Percentiles rank a stretch among this genome's conserved stretches.
phyloP scores from a whole-genome alignment of 1,284 basidiomycete species.

The Rhodotorula sp. region DNA sequence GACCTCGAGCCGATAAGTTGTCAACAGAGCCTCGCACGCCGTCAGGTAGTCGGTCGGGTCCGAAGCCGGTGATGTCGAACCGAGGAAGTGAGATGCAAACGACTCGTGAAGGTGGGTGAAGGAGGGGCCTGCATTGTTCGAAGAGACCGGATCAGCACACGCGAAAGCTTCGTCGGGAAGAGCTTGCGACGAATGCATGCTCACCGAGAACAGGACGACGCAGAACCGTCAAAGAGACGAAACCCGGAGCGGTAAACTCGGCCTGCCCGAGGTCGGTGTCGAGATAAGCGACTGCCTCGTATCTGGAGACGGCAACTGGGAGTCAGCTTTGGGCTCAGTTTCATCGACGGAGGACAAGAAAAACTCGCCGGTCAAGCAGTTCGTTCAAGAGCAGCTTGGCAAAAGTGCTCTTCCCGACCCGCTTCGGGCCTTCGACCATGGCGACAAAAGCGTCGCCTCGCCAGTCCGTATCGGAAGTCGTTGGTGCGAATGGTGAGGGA shows the following conservation, averaged over 20 bases:
- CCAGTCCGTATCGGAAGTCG: conserved; percentile 6
- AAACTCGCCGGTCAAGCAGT: conserved; percentile 56
- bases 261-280: conserved; percentile 93
- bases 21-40: conserved; percentile 65
- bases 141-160: conserved; percentile 7
- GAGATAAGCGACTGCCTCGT: conserved; percentile 75
- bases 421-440: conserved; percentile 79
- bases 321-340: neutral
- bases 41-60: conserved; percentile 76
- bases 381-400: conserved; percentile 71
- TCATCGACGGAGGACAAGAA: neutral
- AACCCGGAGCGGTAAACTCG: conserved; percentile 84
- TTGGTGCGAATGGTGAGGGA: conserved; percentile 45
- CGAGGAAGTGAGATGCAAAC: conserved; percentile 75
- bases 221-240: conserved; percentile 75
- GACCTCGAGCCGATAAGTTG: conserved; percentile 69
- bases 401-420: conserved; percentile 86
- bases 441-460: conserved; percentile 47
- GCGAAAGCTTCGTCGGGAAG: neutral
- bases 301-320: conserved; percentile 52
- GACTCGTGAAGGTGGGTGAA: conserved; percentile 77
- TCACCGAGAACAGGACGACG: conserved; percentile 64
- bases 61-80: conserved; percentile 71
- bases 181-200: conserved; percentile 44
- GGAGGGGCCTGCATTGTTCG: conserved; percentile 59